Base-by-base conservation (phyloP, 257 asterid species). In the Plantago ovata region DNA sequence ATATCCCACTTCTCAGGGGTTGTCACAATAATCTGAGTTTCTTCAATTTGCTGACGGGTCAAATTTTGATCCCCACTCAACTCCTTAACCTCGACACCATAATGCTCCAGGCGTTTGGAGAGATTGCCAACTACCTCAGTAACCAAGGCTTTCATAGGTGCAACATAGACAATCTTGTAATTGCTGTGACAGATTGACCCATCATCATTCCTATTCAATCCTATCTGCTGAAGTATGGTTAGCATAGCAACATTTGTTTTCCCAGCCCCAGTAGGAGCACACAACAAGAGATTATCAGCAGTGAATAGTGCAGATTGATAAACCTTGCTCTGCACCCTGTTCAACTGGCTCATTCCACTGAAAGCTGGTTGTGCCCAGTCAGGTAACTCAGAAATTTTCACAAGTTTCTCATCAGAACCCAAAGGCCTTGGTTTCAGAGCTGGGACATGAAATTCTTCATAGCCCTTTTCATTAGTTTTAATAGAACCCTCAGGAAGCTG, bases 1-100 rank as follows among this genome's bases (percentile, higher is more conserved):
- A 80, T 80, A 63, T 80, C 86, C 86, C 86, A 80, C 73, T 80
- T 80, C 75, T 80, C 86, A 16, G 86, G 86, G 9, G 86, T 80
- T 4, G 86, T 80, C 66, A 80, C 86, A 39, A 80, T 80, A 60
- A 80, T 80, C 58, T 80, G 86, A 24, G 83, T 77, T 56, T 80
- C 86, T 10, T 80, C 86, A 58, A 80, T 80, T 75, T 80, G 86
- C 73, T 80, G 86, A 9, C 84, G 79, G 18, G 86, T 80, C 77
- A 80, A 50, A 24, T 83, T 48, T 63, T 80, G 86, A 67, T 80
- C 86, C 61, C 86, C 86, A 58, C 86, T 80, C 23, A 80, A 72
- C 78, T 80, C 86, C 65, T 69, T 80, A 58, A 80, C 86, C 53
- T 52, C 56, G 49, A 80, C 75, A 66, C 79, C 84, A 72, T 77